phyloP scores from a whole-genome alignment of 257 asterid genomes.

The Gentiana macrophylla region DNA sequence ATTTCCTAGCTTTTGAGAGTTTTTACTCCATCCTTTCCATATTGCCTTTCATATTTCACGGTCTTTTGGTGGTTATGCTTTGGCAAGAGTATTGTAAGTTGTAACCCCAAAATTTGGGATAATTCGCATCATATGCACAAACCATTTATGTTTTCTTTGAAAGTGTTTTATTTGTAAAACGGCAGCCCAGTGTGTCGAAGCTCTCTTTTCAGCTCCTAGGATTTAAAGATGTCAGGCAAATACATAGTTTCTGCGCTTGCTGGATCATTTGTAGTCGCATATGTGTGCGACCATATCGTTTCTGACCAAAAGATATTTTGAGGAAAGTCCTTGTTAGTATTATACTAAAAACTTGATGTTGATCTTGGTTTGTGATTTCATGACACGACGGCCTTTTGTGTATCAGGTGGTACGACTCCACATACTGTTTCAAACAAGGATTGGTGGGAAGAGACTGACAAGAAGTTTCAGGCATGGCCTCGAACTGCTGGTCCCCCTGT shows the following conservation, averaged over 20 bases:
- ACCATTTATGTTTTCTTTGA: too few relatives aligned
- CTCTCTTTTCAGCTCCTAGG: slow-evolving; percentile 7
- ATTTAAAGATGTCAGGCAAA: slow-evolving; percentile 22
- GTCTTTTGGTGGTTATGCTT: too few relatives aligned
- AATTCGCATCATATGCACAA: too few relatives aligned
- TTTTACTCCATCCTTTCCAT: too few relatives aligned
- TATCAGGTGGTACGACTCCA: slow-evolving; percentile 47
- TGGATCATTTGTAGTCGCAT: slow-evolving; percentile 33
- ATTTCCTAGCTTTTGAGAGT: too few relatives aligned
- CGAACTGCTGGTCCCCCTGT: slow-evolving; percentile 99
- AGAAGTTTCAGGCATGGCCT: slow-evolving; percentile 95
- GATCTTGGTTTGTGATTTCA: too few relatives aligned
- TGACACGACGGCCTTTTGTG: neutral
- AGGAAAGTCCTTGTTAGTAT: slow-evolving; percentile 22
- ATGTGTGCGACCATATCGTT: slow-evolving; percentile 16
- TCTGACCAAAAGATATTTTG: slow-evolving; percentile 32
- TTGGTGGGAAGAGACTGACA: slow-evolving; percentile 82
- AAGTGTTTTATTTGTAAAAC: too few relatives aligned
- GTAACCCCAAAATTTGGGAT: too few relatives aligned
- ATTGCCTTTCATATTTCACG: too few relatives aligned
- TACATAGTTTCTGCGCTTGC: slow-evolving; percentile 17
- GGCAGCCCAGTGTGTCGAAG: too few relatives aligned
- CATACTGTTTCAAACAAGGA: slow-evolving; percentile 42
- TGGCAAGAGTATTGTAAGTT: too few relatives aligned
- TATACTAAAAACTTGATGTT: neutral